Conservation (phyloP, 306 rosid species). For the Medicago arabica region DNA sequence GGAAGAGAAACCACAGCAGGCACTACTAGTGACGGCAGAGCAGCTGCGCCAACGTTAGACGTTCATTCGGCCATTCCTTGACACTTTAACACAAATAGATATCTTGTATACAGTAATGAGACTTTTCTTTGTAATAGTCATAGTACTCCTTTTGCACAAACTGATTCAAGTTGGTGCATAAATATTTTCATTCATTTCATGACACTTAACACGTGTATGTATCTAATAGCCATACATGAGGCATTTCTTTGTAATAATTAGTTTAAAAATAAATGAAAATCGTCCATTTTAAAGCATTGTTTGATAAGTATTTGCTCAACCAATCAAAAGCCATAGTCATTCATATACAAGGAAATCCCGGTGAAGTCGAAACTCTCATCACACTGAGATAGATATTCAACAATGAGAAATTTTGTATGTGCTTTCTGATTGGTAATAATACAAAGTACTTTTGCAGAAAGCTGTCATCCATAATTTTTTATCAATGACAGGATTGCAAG, state of each 20-base stretch:
- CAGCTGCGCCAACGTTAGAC: constrained; percentile 32
- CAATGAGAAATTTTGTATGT: not conserved
- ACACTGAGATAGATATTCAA: constrained; percentile 11
- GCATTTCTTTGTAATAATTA: constrained; percentile 26
- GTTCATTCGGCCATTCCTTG: constrained; percentile 5
- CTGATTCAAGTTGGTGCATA: constrained; percentile 24
- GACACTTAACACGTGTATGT: constrained; percentile 22
- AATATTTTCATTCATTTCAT: constrained; percentile 19
- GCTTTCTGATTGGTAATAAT: not conserved
- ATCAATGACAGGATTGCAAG: constrained; percentile 14
- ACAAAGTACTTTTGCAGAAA: constrained; percentile 21
- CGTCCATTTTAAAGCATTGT: constrained; percentile 8
- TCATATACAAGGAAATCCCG: not conserved
- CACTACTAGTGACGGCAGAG: constrained; percentile 37
- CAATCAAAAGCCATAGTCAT: not conserved
- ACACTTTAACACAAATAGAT: constrained; percentile 8
- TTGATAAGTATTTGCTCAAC: not conserved
- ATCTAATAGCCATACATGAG: constrained; percentile 2
- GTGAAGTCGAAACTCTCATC: not conserved
- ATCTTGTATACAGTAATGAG: not conserved
- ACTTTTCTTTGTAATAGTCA: not conserved
- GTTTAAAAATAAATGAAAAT: constrained; percentile 9
- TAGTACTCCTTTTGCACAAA: constrained; percentile 27
- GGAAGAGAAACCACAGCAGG: constrained; percentile 34
- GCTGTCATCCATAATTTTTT: not conserved